Evolutionary conservation across 306 rosid genomes (phyloP), one percentile per base, ranked within the genome.

Genomic region (Lupinus albus): DNA sequence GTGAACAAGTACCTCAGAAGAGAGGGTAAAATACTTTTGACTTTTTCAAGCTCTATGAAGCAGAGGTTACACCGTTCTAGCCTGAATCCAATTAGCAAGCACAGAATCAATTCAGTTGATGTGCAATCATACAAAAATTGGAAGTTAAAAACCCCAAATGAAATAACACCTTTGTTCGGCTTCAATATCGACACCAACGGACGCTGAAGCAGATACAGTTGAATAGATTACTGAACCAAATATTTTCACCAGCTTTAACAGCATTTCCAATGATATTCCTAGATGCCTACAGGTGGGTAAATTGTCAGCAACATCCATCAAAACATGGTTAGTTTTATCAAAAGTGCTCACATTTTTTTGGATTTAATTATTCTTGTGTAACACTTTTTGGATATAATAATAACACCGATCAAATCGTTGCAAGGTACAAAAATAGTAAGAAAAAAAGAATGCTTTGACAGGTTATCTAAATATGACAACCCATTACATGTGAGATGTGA

Each of bases 171-270:
- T 90, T 70, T 82, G 82, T 83, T 93, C 99, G 20, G 99, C 99
- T 74, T 93, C 99, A 11, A 93, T 93, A 78, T 93, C 91, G 41
- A 93, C 97, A 49, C 99, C 99, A 61, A 93, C 99, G 4, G 96
- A 73, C 51, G 91, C 76, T 11, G 85, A 70, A 33, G 94, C 94
- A 1, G 97, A 86, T 72, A 93, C 0, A 4, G 96, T 78, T 42
- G 99, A 88, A 86, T 90, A 85, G 61, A 93, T 90, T 66, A 93
- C 84, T 3, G 99, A 79, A 67, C 99, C 99, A 60, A 88, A 93
- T 60, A 80, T 52, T 76, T 90, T 86, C 73, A 90, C 91, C 79
- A 90, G 83, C 86, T 88, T 93, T 78, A 93, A 85, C 73, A 93
- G 71, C 91, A 93, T 90, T 72, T 88, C 97, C 89, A 86, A 71